Evolutionary conservation across 2,329 filamentous ascomycete genomes (phyloP), one percentile per base, ranked within the genome.

Genomic region (Pyrenophora tritici-repentis): DNA sequence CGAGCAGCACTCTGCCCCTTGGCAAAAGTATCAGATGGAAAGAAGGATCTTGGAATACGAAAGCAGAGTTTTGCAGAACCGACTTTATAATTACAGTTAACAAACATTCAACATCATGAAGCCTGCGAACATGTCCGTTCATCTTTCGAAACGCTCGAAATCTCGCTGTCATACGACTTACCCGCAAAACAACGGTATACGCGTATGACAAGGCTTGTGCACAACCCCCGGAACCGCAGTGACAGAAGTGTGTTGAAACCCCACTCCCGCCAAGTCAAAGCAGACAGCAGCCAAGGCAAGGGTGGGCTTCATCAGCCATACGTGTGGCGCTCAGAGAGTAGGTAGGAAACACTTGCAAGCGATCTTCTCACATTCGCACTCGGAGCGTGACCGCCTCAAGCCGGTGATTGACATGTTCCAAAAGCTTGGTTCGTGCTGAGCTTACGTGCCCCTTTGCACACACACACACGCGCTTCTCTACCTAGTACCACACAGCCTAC

Each of bases 151-250:
- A 13, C 10, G 26, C 10, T 29, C 26, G 9, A 29, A 29, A 29
- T 10, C 13, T 29, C 3, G 26, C 26, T 50, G 50, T 55, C 54
- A 58, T 58, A 53, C 61, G 50, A 58, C 52, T 54, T 55, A 47
- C 17, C 17, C 35, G 5, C 10, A 12, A 29, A 9, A 26, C 9
- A 10, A 20, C 18, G 18, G 18, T 20, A 51, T 40, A 62, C 61
- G 59, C 53, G 57, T 61, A 56, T 44, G 13, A 45, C 50, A 50
- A 42, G 48, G 52, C 37, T 37, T 18, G 24, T 45, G 56, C 51
- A 41, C 22, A 9, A 9, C 22, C 22, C 22, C 51, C 24, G 50
- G 42, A 36, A 54, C 50, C 54, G 26, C 37, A 50, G 55, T 57
- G 52, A 52, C 52, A 58, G 48, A n/a, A n/a, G 47, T 34, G 22